These are phyloP conservation scores for Nigrospora sphaerica DNA, from an alignment of 2,329 filamentous ascomycete species.

Conservation along the genomic window DNA sequence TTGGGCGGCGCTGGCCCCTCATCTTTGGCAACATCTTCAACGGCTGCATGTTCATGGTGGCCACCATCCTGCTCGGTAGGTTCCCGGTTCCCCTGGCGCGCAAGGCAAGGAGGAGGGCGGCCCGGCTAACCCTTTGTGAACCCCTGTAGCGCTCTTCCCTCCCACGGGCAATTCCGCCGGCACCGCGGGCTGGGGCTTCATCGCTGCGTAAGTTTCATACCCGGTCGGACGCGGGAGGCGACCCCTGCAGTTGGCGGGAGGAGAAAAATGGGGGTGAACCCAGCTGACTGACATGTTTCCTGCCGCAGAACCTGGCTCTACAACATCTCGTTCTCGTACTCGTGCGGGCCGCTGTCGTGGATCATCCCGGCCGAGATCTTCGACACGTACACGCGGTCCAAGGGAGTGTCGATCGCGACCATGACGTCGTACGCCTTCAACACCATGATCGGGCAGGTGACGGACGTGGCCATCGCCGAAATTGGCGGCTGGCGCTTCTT, in stretches of 20 bases:
- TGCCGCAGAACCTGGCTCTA: conserved; percentile 62
- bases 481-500: conserved; percentile 49
- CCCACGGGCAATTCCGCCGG: conserved; percentile 41
- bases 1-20: conserved; percentile 65
- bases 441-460: conserved; percentile 40
- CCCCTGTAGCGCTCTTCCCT: conserved; percentile 44
- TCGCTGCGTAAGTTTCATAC: conserved; percentile 38
- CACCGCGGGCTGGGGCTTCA: conserved; percentile 64
- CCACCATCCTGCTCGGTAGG: conserved; percentile 39
- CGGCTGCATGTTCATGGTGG: conserved; percentile 65
- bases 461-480: conserved; percentile 37
- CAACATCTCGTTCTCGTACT: conserved; percentile 69
- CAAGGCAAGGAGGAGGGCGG: neutral
- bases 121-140: neutral
- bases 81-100: neutral
- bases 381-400: conserved; percentile 67
- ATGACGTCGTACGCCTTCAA: conserved; percentile 70
- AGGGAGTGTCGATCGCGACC: conserved; percentile 68
- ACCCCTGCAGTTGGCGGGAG: neutral
- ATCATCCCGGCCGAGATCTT: conserved; percentile 67
- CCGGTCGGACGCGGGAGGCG: neutral
- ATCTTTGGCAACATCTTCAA: conserved; percentile 68
- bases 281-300: conserved; percentile 1
- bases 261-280: neutral
- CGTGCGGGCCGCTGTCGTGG: conserved; percentile 59